Base-by-base conservation (phyloP, 768 basidiomycete genomes). In the Trametes cinnabarina region DNA sequence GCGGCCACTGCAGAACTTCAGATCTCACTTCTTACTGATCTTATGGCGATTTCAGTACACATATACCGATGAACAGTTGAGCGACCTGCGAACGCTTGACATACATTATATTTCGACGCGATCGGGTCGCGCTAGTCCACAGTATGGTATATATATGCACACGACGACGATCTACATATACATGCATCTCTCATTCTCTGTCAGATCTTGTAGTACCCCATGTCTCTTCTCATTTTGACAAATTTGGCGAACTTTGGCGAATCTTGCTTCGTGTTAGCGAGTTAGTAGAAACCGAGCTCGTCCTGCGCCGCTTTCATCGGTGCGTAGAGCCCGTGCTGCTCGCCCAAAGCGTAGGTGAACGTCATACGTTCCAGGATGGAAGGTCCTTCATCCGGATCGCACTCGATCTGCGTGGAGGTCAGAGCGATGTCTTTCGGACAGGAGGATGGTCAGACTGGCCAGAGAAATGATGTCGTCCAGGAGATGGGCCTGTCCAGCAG, bases 391-490 rank as follows among this genome's bases (percentile, higher is more conserved):
- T 79, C 72, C 0, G 74, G 68, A 48, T 78, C 77, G 17, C 81
- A 66, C 58, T 88, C 88, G n/a, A 94, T 78, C 82, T 94, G 57
- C 69, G 28, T 4, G 15, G 11, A 12, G 23, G 44, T 46, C 14
- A 22, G 15, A 25, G 14, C 12, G 19, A 15, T 15, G 22, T 15
- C 12, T 42, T 25, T 14, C 7, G 4, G 23, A 4, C 22, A 14
- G 22, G 3, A 17, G 3, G 32, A 23, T 17, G 52, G 1, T n/a
- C n/a, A 15, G 15, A 67, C 82, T 35, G 39, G 94, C 93, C 72
- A 96, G 70, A 2, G 89, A 85, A 58, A 98, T 94, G 48, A 98
- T 71, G 72, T 97, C 93, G 64, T 98, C 96, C 9, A 99, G 77
- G 12, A 98, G 77, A 74, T 97, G 94, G 0, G 95, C 93, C 68